phyloP scores from a whole-genome alignment of 768 basidiomycete genomes.

The Daedaleopsis nitida region DNA sequence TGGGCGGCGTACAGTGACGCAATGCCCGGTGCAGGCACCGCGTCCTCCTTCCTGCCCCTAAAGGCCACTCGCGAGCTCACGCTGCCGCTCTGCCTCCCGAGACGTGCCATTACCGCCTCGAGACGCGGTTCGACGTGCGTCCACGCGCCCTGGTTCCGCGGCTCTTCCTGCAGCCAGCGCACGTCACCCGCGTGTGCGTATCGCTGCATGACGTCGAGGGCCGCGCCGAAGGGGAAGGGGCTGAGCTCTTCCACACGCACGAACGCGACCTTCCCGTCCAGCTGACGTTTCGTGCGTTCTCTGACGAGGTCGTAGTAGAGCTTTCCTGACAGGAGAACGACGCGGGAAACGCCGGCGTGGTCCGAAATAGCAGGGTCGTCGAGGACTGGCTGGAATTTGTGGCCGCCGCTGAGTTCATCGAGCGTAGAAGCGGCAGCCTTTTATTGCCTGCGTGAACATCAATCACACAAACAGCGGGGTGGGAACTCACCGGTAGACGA shows the following conservation, averaged over 20 bases:
- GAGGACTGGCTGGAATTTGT: slow-evolving; percentile 69
- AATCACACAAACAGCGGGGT: background rate
- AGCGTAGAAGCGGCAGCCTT: slow-evolving; percentile 77
- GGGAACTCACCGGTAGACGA: slow-evolving; percentile 64
- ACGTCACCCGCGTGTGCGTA: slow-evolving; percentile 48
- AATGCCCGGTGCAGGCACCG: slow-evolving; percentile 77
- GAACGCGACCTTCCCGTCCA: slow-evolving; percentile 59
- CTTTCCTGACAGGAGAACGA: slow-evolving; percentile 83
- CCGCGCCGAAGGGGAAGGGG: slow-evolving; percentile 77
- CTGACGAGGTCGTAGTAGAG: slow-evolving; percentile 86
- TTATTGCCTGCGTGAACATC: background rate
- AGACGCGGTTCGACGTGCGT: slow-evolving; percentile 64
- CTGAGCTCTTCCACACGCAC: slow-evolving; percentile 84
- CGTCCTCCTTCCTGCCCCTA: slow-evolving; percentile 69
- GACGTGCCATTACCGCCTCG: slow-evolving; percentile 44
- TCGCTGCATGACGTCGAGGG: slow-evolving; percentile 46
- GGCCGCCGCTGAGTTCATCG: slow-evolving; percentile 58
- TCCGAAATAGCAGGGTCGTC: slow-evolving; percentile 45
- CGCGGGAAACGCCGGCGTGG: slow-evolving; percentile 48
- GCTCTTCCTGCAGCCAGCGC: slow-evolving; percentile 85
- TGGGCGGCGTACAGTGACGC: slow-evolving; percentile 68
- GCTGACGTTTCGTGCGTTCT: slow-evolving; percentile 52
- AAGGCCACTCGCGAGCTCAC: slow-evolving; percentile 42
- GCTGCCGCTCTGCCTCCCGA: slow-evolving; percentile 33
- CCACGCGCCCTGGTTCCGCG: slow-evolving; percentile 85